Percentiles rank a stretch among this genome's conserved stretches.
Conservation (phyloP, 768 basidiomycete species). For the Goffeauzyma gilvescens region DNA sequence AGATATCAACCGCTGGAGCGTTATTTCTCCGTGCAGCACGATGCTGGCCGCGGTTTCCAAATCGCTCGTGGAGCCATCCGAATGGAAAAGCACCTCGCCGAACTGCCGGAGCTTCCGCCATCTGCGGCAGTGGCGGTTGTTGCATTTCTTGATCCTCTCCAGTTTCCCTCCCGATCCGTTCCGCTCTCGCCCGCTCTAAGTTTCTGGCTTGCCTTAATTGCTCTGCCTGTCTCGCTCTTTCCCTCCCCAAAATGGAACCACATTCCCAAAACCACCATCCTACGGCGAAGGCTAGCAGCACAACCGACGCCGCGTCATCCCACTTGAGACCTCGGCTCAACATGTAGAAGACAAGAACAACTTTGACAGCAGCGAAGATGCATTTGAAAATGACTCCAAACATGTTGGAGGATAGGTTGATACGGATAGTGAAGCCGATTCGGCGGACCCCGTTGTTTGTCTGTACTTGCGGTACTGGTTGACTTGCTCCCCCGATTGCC, state of each 20-base stretch:
- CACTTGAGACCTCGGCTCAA: background rate
- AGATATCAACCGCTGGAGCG: background rate
- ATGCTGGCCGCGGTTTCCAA: too few relatives aligned
- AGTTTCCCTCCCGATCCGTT: background rate
- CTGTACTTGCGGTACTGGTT: background rate
- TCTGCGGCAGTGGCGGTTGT: background rate
- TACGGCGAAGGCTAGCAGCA: background rate
- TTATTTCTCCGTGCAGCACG: background rate
- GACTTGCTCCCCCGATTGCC: too few relatives aligned
- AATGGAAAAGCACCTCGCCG: background rate
- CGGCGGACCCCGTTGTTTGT: too few relatives aligned
- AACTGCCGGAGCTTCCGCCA: background rate
- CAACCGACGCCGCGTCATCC: background rate
- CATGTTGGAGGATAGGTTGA: background rate
- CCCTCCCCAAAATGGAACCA: background rate
- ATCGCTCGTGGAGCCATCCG: too few relatives aligned
- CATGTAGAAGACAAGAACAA: constrained; percentile 5
- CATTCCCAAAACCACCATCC: constrained; percentile 8
- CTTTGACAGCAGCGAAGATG: constrained; percentile 1
- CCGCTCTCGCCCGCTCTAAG: background rate
- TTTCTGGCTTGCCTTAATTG: background rate
- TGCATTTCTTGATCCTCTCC: background rate
- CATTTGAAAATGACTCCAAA: background rate
- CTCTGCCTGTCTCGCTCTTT: background rate
- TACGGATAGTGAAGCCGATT: background rate